Conservation (phyloP, 148 eudicot genomes). For the Tetragonia tetragonoides region DNA sequence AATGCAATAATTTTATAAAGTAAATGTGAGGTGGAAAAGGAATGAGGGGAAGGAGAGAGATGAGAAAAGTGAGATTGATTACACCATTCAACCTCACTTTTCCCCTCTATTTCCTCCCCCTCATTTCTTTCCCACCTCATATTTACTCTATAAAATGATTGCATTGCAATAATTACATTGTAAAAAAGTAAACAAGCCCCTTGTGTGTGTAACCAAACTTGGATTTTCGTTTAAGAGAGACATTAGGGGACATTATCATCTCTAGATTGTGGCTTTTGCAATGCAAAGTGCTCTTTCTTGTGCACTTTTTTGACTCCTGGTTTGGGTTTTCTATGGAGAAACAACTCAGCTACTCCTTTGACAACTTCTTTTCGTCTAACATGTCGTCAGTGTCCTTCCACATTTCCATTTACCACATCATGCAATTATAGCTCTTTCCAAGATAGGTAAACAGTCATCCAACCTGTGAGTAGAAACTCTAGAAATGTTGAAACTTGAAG, state of each 20-base stretch:
- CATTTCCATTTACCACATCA: background rate
- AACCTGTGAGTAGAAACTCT: background rate
- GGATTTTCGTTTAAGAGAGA: background rate
- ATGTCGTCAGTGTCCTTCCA: background rate
- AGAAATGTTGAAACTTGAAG: no score
- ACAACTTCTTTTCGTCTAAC: background rate
- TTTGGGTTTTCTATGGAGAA: background rate
- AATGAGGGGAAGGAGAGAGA: no score
- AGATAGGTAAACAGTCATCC: background rate
- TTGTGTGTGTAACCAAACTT: background rate
- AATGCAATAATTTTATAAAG: no score
- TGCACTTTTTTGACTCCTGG: background rate
- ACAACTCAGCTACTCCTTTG: slow-evolving; percentile 15
- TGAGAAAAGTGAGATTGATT: no score
- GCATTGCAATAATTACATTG: no score
- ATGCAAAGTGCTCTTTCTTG: background rate
- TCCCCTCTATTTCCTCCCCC: no score
- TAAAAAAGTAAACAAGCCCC: no score
- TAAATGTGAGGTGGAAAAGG: no score
- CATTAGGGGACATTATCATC: slow-evolving; percentile 2
- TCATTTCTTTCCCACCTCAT: no score
- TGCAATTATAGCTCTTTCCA: background rate
- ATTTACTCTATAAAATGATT: no score
- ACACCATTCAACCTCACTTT: no score
- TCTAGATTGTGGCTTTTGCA: background rate